Evolutionary conservation across 495 filamentous ascomycete genomes (phyloP).

Genomic region (Cenococcum geophilum): DNA sequence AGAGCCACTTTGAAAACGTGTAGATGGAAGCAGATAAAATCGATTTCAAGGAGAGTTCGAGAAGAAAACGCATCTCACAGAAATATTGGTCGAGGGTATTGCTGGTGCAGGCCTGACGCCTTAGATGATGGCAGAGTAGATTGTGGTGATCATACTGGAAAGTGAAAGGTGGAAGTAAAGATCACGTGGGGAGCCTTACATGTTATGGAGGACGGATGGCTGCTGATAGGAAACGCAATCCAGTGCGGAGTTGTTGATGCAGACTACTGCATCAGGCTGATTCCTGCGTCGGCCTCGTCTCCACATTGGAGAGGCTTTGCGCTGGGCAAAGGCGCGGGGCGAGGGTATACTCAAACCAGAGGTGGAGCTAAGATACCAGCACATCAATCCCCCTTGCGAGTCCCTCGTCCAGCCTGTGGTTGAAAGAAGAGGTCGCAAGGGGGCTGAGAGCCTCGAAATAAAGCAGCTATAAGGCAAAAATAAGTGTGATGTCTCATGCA

Average conservation of each 20-base stretch:
- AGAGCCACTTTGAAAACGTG: not conserved
- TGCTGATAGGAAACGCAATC: too few species aligned
- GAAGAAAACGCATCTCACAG: not conserved
- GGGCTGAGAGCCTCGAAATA: slow-evolving; percentile 1
- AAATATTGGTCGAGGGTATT: not conserved
- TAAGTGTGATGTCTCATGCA: not conserved
- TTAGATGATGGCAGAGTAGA: too few species aligned
- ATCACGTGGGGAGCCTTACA: not conserved
- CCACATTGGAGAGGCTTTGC: not conserved
- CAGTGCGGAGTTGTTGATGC: too few species aligned
- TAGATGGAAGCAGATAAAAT: slow-evolving; percentile 8
- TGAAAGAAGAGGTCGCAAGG: not conserved
- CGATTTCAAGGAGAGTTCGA: not conserved
- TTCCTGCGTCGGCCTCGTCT: not conserved
- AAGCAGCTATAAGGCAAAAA: not conserved
- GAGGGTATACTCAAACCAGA: not conserved
- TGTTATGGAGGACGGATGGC: not conserved
- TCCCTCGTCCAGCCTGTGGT: not conserved
- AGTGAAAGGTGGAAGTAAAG: not conserved
- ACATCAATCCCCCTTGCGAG: not conserved
- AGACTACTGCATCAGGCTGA: not conserved
- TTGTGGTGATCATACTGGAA: not conserved
- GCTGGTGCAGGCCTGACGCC: too few species aligned
- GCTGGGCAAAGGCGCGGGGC: not conserved
- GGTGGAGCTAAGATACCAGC: not conserved